Conservation (phyloP, 2,329 filamentous ascomycete species). For the Sphaerulina musiva region DNA sequence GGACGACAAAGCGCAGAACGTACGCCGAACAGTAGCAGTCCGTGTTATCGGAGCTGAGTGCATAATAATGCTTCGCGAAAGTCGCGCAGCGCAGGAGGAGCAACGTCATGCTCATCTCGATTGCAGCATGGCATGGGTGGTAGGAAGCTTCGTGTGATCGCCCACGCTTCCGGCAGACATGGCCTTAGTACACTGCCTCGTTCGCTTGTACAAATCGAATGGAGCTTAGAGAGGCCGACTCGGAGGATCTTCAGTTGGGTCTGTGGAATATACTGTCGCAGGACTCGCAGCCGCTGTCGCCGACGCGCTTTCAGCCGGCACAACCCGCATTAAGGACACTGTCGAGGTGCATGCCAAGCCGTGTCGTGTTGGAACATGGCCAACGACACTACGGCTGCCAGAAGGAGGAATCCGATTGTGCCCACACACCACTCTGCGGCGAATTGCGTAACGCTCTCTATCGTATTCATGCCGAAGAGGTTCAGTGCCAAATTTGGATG, state of each 20-base stretch:
- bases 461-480: no score
- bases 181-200: slow-evolving; percentile 6
- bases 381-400: background rate
- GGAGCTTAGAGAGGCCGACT: background rate
- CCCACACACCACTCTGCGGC: background rate
- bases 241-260: slow-evolving; percentile 10
- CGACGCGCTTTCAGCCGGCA: slow-evolving; percentile 4
- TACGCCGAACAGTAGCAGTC: background rate
- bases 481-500: no score
- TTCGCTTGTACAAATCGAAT: background rate
- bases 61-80: background rate
- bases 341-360: background rate
- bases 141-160: slow-evolving; percentile 8
- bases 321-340: background rate
- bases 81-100: background rate
- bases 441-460: background rate
- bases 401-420: background rate
- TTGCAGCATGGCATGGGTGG: slow-evolving; percentile 5
- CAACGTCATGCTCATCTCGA: slow-evolving; percentile 14
- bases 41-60: background rate
- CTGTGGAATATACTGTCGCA: background rate
- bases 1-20: background rate
- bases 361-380: background rate
- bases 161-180: slow-evolving; percentile 13
- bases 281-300: background rate